Percentiles rank a stretch among this genome's conserved stretches.
Evolutionary conservation across 768 basidiomycete genomes (phyloP).

Genomic region (Boletus patriciae): DNA sequence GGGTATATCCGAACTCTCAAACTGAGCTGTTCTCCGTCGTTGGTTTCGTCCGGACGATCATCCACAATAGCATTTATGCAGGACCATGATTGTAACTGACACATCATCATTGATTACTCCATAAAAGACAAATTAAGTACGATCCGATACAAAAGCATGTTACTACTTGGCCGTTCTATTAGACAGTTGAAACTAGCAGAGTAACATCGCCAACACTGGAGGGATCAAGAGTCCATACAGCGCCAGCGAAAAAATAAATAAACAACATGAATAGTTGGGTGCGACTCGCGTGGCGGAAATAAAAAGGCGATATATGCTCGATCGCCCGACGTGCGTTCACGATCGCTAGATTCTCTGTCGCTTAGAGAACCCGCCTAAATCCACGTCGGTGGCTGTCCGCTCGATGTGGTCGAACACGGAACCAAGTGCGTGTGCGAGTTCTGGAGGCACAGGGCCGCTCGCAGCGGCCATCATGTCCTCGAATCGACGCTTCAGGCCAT

Average conservation of each 20-base stretch:
- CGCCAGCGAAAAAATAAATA: conserved; percentile 2
- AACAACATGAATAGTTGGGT: neutral
- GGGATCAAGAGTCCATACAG: neutral
- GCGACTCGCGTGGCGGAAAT: neutral
- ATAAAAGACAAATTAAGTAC: conserved; percentile 9
- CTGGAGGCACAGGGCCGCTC: conserved; percentile 31
- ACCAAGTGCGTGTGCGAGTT: conserved; percentile 33
- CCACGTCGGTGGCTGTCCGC: conserved; percentile 29
- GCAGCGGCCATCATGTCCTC: conserved; percentile 34
- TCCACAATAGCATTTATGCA: too few relatives aligned
- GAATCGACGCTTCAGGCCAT: conserved; percentile 32
- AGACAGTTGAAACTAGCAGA: neutral
- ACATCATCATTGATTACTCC: conserved; percentile 8
- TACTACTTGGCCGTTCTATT: conserved; percentile 1
- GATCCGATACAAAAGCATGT: conserved; percentile 15
- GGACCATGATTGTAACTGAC: neutral
- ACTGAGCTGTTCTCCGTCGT: neutral
- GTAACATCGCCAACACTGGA: conserved; percentile 1
- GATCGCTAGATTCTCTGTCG: conserved; percentile 25
- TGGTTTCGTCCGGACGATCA: neutral
- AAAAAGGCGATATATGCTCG: neutral
- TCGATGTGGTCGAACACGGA: conserved; percentile 37
- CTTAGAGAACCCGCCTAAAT: conserved; percentile 25
- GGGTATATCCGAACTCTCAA: conserved; percentile 47
- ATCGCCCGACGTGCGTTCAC: neutral